phyloP scores from a whole-genome alignment of 371 early-diverging fungal genomes.

The Cokeromyces recurvatus region DNA sequence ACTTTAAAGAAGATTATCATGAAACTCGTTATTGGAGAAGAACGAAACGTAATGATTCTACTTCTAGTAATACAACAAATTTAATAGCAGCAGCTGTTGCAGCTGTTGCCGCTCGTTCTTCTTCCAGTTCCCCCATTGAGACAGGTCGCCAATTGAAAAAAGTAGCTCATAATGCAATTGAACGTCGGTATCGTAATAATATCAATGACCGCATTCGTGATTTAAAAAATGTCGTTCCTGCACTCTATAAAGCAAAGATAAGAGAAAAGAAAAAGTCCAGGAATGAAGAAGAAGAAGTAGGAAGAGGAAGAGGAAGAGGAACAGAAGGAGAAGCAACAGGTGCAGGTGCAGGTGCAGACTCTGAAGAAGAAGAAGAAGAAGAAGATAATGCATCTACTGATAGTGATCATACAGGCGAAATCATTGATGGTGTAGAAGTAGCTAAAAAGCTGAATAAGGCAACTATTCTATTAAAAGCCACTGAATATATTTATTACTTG shows the following conservation, averaged over 20 bases:
- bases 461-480: slow-evolving; percentile 72
- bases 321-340: too few species aligned
- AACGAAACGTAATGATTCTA: not conserved
- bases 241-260: slow-evolving; percentile 49
- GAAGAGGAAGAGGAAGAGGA: too few species aligned
- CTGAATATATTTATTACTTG: slow-evolving; percentile 75
- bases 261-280: not conserved
- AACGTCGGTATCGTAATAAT: slow-evolving; percentile 85
- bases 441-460: slow-evolving; percentile 81
- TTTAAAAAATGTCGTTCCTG: slow-evolving; percentile 75
- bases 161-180: slow-evolving; percentile 86
- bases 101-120: not conserved
- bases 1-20: slow-evolving; percentile 1
- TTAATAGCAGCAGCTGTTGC: slow-evolving; percentile 1
- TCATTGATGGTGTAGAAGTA: slow-evolving; percentile 52
- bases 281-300: not conserved
- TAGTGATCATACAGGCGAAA: slow-evolving; percentile 19
- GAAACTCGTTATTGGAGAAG: slow-evolving; percentile 7
- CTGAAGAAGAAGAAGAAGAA: slow-evolving; percentile 25
- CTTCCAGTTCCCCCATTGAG: not conserved
- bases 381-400: slow-evolving; percentile 18
- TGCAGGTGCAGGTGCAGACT: not conserved
- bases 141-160: slow-evolving; percentile 45
- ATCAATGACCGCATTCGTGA: slow-evolving; percentile 86
- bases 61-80: not conserved